Conservation (phyloP, 306 rosid genomes). For the Phaseolus lunatus region DNA sequence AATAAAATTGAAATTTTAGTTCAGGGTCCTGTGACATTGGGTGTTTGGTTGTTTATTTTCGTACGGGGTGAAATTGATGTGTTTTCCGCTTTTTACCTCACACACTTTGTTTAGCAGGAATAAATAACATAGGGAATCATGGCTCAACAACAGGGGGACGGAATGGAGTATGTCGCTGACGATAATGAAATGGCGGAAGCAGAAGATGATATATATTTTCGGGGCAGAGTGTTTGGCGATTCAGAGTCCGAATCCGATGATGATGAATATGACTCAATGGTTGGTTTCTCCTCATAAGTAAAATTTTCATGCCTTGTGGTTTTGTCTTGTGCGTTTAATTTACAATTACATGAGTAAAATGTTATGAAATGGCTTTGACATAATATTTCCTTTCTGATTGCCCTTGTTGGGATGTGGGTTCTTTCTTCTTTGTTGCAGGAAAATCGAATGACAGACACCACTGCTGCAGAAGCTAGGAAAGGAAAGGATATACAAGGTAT, state of each 20-base stretch:
- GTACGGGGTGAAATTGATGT: background rate
- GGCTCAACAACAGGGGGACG: conserved; percentile 47
- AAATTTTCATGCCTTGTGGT: background rate
- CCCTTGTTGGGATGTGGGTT: conserved; percentile 7
- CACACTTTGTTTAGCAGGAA: conserved; percentile 34
- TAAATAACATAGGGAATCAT: conserved; percentile 18
- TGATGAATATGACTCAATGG: conserved; percentile 46
- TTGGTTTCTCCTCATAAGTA: conserved; percentile 35
- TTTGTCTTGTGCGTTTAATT: background rate
- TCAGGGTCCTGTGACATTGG: background rate
- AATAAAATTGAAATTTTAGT: background rate
- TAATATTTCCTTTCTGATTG: conserved; percentile 17
- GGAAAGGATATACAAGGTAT: conserved; percentile 58
- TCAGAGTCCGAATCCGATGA: conserved; percentile 52
- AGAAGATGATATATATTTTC: conserved; percentile 46
- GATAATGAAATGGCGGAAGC: conserved; percentile 56
- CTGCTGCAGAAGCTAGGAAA: conserved; percentile 50
- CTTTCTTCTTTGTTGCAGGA: conserved; percentile 41
- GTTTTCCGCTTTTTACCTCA: background rate
- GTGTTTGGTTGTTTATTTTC: background rate
- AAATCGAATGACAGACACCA: conserved; percentile 48
- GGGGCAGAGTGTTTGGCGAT: conserved; percentile 47
- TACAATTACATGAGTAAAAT: background rate
- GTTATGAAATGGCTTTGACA: background rate
- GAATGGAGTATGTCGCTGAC: conserved; percentile 39